phyloP scores from a whole-genome alignment of 148 eudicot species.

The Limonium bicolor region DNA sequence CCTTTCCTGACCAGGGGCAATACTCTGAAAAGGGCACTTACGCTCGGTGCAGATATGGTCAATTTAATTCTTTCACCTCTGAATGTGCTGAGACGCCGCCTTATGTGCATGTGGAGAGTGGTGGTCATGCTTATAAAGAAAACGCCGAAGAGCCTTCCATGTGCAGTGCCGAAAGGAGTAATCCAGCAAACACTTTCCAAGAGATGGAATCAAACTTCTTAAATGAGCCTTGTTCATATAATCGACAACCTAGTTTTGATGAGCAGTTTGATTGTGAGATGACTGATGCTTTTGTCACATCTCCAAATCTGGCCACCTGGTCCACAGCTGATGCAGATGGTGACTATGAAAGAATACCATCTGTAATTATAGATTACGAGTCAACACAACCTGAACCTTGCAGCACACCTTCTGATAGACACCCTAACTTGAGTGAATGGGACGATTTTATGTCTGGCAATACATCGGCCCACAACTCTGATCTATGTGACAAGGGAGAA shows the following conservation, averaged over 20 bases:
- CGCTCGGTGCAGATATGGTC: too few relatives aligned
- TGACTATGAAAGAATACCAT: not conserved
- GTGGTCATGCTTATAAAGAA: too few relatives aligned
- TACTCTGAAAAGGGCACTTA: not conserved
- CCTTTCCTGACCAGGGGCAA: not conserved
- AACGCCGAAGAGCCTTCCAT: too few relatives aligned
- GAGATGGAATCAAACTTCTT: not conserved
- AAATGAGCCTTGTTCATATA: not conserved
- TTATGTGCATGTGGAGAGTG: not conserved
- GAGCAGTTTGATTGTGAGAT: not conserved
- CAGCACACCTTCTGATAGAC: not conserved
- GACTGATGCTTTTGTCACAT: not conserved
- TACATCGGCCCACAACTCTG: not conserved
- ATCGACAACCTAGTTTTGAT: not conserved
- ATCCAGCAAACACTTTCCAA: too few relatives aligned
- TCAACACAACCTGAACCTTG: not conserved
- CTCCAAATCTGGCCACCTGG: not conserved
- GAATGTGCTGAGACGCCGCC: constrained; percentile 2
- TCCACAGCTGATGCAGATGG: not conserved
- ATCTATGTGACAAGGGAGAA: not conserved
- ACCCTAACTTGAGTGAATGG: not conserved
- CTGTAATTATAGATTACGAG: not conserved
- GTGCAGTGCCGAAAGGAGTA: too few relatives aligned
- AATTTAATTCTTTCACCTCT: not conserved
- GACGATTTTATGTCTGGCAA: not conserved